phyloP scores from a whole-genome alignment of 139 green algal species.

The Mychonastes homosphaera region DNA sequence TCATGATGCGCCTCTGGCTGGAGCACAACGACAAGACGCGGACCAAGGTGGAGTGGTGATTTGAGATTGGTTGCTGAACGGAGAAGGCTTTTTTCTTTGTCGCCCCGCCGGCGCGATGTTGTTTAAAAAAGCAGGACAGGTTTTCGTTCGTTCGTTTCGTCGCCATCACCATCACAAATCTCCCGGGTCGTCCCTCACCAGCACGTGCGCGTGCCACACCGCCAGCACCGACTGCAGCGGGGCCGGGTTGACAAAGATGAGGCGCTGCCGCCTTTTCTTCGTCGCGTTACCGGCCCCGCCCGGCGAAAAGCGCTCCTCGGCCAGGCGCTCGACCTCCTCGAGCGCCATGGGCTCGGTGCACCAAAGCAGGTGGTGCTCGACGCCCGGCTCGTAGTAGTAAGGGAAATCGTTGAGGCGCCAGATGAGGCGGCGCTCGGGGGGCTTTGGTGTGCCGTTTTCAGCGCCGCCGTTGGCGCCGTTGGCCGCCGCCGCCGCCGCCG shows the following conservation, averaged over 20 bases:
- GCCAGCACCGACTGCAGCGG: conserved; percentile 21
- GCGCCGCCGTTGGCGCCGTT: not conserved
- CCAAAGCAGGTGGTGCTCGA: conserved; percentile 36
- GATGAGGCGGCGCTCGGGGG: not conserved
- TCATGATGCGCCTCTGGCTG: conserved; percentile 16
- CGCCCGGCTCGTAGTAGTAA: conserved; percentile 26
- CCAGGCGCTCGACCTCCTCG: conserved; percentile 12
- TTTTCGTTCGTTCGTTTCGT: too few species aligned
- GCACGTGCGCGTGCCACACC: too few species aligned
- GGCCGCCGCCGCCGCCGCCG: not conserved
- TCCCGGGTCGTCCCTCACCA: too few species aligned
- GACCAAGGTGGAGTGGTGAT: conserved; percentile 6
- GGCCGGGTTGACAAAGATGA: conserved; percentile 27
- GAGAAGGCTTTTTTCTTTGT: too few species aligned
- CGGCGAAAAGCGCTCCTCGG: conserved; percentile 13
- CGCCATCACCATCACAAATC: too few species aligned
- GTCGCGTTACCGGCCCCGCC: too few species aligned
- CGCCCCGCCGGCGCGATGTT: too few species aligned
- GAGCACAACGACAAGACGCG: conserved; percentile 1
- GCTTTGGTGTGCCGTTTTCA: not conserved
- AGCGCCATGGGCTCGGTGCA: conserved; percentile 9
- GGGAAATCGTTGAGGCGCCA: conserved; percentile 34
- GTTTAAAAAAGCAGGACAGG: too few species aligned
- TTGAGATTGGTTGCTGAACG: too few species aligned
- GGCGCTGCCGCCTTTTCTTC: not conserved